Evolutionary conservation across 2,329 filamentous ascomycete genomes (phyloP), one percentile per base, ranked within the genome.

Genomic region (Ambrosiella cleistominuta): DNA sequence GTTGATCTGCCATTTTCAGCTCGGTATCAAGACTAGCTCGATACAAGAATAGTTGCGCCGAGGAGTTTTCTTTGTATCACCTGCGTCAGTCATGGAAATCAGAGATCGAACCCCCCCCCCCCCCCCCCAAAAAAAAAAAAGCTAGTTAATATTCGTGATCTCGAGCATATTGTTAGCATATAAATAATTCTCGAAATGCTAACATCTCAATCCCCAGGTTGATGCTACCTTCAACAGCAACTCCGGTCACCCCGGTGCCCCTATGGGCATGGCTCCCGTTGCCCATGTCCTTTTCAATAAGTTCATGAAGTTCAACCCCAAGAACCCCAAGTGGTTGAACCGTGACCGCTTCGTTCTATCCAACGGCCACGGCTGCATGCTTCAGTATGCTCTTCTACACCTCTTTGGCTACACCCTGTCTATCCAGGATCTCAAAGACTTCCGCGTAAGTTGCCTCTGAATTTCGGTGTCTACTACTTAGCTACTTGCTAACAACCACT

Each of bases 251-350:
- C 93, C 93, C 68, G 93, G 93, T 80, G 93, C 93, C 72, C 93
- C 93, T 68, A 98, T 98, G 80, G 81, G 81, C 70, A 81, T 97
- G 88, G 93, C 93, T 69, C 91, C 93, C 63, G 83, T 90, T 69
- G 85, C 93, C 72, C 93, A 97, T 80, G 88, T 97, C 68, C 82
- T 98, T 64, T 98, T 88, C 78, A 95, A 95, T 82, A 94, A 93
- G 74, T 94, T 96, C 80, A 88, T 98, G 88, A 94, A 76, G 72
- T 98, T 96, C 82, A 98, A 97, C 85, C 93, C 93, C 68, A 94
- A 96, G 85, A 96, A 95, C 82, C 88, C 93, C 66, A 79, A 88
- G 64, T 98, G 90, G 90, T 69, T 93, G 67, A 97, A 97, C 82
- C 85, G 93, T 69, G 93, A 98, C 75, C 86, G 93, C 72, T 98